Percentiles rank a stretch among this genome's conserved stretches.
Evolutionary conservation across 1,139 yeast species (phyloP).

Genomic region (Chernovozyma sophiae-reginae): DNA sequence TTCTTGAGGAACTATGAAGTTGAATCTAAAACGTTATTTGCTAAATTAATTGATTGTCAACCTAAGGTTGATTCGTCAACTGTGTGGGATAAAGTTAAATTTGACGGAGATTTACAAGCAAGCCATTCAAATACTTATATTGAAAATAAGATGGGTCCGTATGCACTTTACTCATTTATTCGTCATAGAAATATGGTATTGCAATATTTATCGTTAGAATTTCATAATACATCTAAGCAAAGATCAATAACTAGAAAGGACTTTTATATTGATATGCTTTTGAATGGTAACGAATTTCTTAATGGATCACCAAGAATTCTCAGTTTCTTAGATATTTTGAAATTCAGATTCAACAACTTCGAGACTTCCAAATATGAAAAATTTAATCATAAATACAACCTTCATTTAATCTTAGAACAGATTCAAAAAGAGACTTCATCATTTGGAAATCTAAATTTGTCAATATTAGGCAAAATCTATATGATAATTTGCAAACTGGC

Average conservation of each 20-base stretch:
- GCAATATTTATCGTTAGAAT: conserved; percentile 68
- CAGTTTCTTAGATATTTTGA: conserved; percentile 65
- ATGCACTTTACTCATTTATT: conserved; percentile 59
- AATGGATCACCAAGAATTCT: conserved; percentile 60
- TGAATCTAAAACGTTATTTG: conserved; percentile 38
- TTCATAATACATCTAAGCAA: conserved; percentile 52
- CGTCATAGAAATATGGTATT: conserved; percentile 58
- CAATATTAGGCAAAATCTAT: conserved; percentile 21
- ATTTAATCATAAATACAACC: conserved; percentile 34
- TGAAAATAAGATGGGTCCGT: conserved; percentile 25
- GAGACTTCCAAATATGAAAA: conserved; percentile 35
- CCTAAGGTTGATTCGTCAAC: conserved; percentile 48
- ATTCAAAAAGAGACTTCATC: conserved; percentile 16
- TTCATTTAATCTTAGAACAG: conserved; percentile 24
- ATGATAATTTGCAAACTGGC: conserved; percentile 20
- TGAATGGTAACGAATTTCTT: conserved; percentile 43
- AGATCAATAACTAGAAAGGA: conserved; percentile 55
- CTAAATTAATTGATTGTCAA: conserved; percentile 48
- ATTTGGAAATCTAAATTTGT: conserved; percentile 15
- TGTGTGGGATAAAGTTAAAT: conserved; percentile 45
- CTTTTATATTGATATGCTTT: conserved; percentile 50
- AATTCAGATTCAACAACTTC: conserved; percentile 44
- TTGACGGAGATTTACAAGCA: conserved; percentile 34
- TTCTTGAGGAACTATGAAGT: conserved; percentile 44
- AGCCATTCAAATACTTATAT: conserved; percentile 28